Evolutionary conservation across 2,329 filamentous ascomycete genomes (phyloP).

Genomic region (Aspergillus transmontanensis): DNA sequence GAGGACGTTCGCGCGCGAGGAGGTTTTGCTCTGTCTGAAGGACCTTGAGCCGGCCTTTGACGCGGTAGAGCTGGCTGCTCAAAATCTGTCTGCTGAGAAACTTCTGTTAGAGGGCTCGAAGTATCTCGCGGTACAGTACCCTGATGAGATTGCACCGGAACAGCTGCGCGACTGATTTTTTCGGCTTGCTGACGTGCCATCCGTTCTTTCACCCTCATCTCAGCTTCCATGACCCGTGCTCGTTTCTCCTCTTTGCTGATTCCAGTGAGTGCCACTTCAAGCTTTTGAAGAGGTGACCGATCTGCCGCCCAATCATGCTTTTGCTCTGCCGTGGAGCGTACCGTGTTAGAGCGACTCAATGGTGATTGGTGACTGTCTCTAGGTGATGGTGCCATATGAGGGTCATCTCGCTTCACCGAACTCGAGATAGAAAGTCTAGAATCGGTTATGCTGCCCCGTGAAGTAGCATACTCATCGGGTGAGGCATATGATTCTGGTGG

Average conservation of each 20-base stretch:
- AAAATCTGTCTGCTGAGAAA: slow-evolving; percentile 10
- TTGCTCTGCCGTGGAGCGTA: slow-evolving; percentile 31
- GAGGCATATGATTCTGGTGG: slow-evolving; percentile 9
- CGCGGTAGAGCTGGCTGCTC: slow-evolving; percentile 2
- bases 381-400: slow-evolving; percentile 14
- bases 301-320: slow-evolving; percentile 68
- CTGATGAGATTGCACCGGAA: neutral
- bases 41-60: slow-evolving; percentile 10
- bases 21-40: slow-evolving; percentile 7
- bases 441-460: neutral
- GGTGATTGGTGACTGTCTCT: slow-evolving; percentile 23
- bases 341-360: slow-evolving; percentile 35
- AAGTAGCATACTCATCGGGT: slow-evolving; percentile 11
- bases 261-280: slow-evolving; percentile 86
- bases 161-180: slow-evolving; percentile 10
- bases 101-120: neutral
- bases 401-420: slow-evolving; percentile 10
- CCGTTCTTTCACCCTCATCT: slow-evolving; percentile 68
- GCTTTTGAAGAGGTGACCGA: slow-evolving; percentile 86
- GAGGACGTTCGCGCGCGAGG: slow-evolving; percentile 21
- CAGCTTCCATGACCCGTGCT: slow-evolving; percentile 79
- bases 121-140: neutral
- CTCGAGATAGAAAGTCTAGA: neutral
- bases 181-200: slow-evolving; percentile 31
- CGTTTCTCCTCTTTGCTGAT: slow-evolving; percentile 96